Conservation (phyloP, 805 yeast species). For the Kuraishia piskuri region DNA sequence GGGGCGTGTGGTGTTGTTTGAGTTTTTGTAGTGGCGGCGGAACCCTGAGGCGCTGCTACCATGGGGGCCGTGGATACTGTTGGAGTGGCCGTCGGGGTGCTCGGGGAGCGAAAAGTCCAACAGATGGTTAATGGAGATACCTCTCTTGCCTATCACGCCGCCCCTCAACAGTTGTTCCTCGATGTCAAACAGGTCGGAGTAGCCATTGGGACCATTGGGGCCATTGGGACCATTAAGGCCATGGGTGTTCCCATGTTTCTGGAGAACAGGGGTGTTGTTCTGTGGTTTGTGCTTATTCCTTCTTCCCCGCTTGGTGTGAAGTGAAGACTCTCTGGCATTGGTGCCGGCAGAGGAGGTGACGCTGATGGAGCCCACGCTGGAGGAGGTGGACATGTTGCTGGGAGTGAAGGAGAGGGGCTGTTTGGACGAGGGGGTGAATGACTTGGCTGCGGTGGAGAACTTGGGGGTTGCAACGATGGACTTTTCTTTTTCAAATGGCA, state of each 20-base stretch:
- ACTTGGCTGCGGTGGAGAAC: not conserved
- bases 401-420: not conserved
- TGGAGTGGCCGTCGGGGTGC: constrained; percentile 5
- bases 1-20: constrained; percentile 4
- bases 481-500: not conserved
- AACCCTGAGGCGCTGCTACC: no score
- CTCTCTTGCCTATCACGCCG: not conserved
- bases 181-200: not conserved
- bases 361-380: not conserved
- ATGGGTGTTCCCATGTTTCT: not conserved
- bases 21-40: constrained; percentile 3
- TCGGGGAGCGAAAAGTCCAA: constrained; percentile 48
- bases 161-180: not conserved
- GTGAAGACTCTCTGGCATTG: not conserved
- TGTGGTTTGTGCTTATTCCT: not conserved
- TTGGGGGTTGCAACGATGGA: not conserved
- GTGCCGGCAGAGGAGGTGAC: not conserved
- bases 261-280: no score
- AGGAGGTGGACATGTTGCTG: not conserved
- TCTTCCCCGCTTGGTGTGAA: not conserved
- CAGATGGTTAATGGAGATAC: constrained; percentile 47
- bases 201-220: not conserved
- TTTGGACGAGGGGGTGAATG: not conserved
- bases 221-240: not conserved
- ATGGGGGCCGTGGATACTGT: no score